These are phyloP conservation scores for Cupressus sempervirens DNA, from an alignment of 75 land plant species.

Conservation along the genomic window DNA sequence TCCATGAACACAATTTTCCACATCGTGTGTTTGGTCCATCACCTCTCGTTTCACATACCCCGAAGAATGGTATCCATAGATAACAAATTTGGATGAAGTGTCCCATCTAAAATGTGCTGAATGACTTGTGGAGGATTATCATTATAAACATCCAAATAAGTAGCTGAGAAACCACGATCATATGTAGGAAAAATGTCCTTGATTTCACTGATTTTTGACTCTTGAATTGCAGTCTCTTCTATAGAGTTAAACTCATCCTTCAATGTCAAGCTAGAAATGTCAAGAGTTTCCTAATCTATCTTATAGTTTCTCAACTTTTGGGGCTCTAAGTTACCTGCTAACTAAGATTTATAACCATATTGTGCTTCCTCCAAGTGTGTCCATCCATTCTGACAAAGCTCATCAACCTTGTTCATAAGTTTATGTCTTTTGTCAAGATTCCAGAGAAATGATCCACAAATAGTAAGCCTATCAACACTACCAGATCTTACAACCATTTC, in stretches of 20 bases:
- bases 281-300: neutral
- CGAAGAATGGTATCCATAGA: too few relatives aligned
- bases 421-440: too few relatives aligned
- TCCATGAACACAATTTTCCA: neutral
- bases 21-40: neutral
- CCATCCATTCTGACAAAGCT: slow-evolving; percentile 81
- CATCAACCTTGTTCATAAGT: too few relatives aligned
- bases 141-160: slow-evolving; percentile 90
- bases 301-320: neutral
- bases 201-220: slow-evolving; percentile 90
- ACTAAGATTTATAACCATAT: slow-evolving; percentile 45
- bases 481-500: too few relatives aligned
- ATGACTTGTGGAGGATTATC: slow-evolving; percentile 88
- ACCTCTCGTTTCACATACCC: neutral
- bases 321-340: slow-evolving; percentile 18
- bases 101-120: slow-evolving; percentile 80
- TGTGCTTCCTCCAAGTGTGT: slow-evolving; percentile 72
- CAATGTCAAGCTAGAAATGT: too few relatives aligned
- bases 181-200: slow-evolving; percentile 94
- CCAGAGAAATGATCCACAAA: too few relatives aligned
- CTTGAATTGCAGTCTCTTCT: slow-evolving; percentile 63
- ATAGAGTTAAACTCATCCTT: slow-evolving; percentile 22
- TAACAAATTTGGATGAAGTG: too few relatives aligned
- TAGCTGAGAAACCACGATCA: slow-evolving; percentile 76
- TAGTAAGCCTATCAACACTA: too few relatives aligned